Evolutionary conservation across 2,329 filamentous ascomycete species (phyloP), one percentile per base, ranked within the genome.

Genomic region (Pyrenophora graminea): DNA sequence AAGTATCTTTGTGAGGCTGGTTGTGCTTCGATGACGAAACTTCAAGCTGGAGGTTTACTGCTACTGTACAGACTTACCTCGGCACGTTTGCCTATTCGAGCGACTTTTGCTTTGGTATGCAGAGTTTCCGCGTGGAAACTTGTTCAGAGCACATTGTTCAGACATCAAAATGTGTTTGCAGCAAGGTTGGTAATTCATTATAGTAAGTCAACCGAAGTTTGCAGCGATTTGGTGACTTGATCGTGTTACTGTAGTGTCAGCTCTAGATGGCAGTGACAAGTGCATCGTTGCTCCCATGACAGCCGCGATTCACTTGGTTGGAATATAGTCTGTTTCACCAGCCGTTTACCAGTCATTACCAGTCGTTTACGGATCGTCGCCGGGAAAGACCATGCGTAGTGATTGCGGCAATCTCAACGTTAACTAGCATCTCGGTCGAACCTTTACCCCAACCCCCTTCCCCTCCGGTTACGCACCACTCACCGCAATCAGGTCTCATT

Each of bases 1-100:
- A 30, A 18, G 39, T 45, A 37, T 43, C 23, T 51, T 32, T 37
- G 46, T 23, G 7, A 31, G 15, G 4, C 18, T 31, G 25, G 45
- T 44, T 33, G 41, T 25, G 23, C 23, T 7, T 7, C 23, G 8
- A 25, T 7, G 23, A 25, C 23, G 23, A 25, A 6, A 7, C 23
- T 25, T 25, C 23, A 25, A 25, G 23, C 8, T 25, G 23, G 23
- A 9, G 37, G 37, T 37, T 36, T 40, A 33, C 43, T 42, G 38
- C 36, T 31, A 38, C 38, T 25, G 17, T 27, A 18, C 32, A 21
- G 30, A 33, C 25, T 18, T 45, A 48, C 58, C 58, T 59, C 56
- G 58, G 58, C 37, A 55, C 53, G 18, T 52, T 45, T 45, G 36
- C 40, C 41, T 36, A 49, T 45, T 51, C 19, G 27, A 21, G 39